These are phyloP conservation scores for Hypoxylon sp. DNA, from an alignment of 2,329 filamentous ascomycete species.

Conservation along the genomic window DNA sequence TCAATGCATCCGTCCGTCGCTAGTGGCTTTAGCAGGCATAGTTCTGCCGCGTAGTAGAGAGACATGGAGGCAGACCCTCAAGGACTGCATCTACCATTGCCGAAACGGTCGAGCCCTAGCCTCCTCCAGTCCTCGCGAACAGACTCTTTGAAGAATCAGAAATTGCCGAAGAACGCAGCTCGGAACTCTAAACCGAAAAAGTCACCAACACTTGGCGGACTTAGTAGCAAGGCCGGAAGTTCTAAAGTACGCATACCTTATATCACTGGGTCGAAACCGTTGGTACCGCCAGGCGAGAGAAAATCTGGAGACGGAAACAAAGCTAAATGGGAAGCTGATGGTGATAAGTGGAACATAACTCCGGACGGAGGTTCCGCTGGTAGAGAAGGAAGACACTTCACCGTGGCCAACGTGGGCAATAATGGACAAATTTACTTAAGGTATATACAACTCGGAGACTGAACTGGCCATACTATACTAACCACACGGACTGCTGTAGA, in stretches of 20 bases:
- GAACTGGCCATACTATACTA: conserved; percentile 36
- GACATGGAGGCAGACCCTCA: conserved; percentile 53
- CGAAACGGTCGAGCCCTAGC: conserved; percentile 48
- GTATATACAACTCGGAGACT: conserved; percentile 64
- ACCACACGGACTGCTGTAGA: conserved; percentile 57
- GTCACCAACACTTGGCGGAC: conserved; percentile 45
- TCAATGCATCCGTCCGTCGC: conserved; percentile 53
- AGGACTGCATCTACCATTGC: conserved; percentile 47
- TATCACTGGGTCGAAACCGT: conserved; percentile 47
- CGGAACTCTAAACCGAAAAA: conserved; percentile 47
- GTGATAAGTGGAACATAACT: conserved; percentile 69
- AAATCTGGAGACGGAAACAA: conserved; percentile 51
- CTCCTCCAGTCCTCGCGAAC: conserved; percentile 46
- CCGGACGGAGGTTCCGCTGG: conserved; percentile 73
- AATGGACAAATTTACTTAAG: conserved; percentile 87
- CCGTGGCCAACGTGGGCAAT: conserved; percentile 85
- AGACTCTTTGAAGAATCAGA: conserved; percentile 47
- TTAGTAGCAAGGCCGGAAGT: conserved; percentile 39
- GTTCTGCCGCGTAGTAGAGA: conserved; percentile 53
- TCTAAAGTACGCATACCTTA: conserved; percentile 47
- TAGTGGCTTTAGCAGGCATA: conserved; percentile 49
- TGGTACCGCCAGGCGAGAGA: conserved; percentile 51
- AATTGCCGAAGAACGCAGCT: conserved; percentile 34
- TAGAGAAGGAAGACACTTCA: conserved; percentile 79
- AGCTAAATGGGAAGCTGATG: conserved; percentile 68